Evolutionary conservation across 164 flowering plant genomes (phyloP).

Genomic region (Chimonanthus salicifolius): DNA sequence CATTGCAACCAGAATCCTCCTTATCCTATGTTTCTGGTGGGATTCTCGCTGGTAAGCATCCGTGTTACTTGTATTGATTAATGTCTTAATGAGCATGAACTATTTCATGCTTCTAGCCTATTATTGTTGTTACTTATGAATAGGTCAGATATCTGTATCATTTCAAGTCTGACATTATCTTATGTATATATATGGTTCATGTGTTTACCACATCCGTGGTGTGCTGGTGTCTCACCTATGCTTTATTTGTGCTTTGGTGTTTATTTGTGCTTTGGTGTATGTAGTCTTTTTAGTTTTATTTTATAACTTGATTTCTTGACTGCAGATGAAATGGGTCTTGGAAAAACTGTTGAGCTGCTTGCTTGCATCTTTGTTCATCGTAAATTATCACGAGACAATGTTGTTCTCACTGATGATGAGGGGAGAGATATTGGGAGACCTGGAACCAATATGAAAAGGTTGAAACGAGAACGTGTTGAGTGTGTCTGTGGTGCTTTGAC

Average conservation of each 20-base stretch:
- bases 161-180: background rate
- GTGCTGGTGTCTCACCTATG: background rate
- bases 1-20: constrained; percentile 39
- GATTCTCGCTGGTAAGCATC: constrained; percentile 77
- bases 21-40: constrained; percentile 63
- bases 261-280: too few relatives aligned
- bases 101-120: too few relatives aligned
- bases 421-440: constrained; percentile 22
- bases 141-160: too few relatives aligned
- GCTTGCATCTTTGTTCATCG: constrained; percentile 81
- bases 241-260: too few relatives aligned
- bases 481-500: constrained; percentile 85
- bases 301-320: constrained; percentile 12
- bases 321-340: constrained; percentile 97
- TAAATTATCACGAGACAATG: constrained; percentile 35
- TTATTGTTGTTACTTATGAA: too few relatives aligned
- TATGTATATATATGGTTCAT: background rate
- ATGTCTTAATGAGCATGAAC: too few relatives aligned
- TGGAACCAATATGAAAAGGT: constrained; percentile 37
- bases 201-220: background rate
- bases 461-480: constrained; percentile 85
- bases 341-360: constrained; percentile 92
- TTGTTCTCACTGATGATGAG: constrained; percentile 9
- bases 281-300: constrained; percentile 2
- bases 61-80: background rate